Conservation (phyloP, 139 green algal species). For the Dunaliella sp. region DNA sequence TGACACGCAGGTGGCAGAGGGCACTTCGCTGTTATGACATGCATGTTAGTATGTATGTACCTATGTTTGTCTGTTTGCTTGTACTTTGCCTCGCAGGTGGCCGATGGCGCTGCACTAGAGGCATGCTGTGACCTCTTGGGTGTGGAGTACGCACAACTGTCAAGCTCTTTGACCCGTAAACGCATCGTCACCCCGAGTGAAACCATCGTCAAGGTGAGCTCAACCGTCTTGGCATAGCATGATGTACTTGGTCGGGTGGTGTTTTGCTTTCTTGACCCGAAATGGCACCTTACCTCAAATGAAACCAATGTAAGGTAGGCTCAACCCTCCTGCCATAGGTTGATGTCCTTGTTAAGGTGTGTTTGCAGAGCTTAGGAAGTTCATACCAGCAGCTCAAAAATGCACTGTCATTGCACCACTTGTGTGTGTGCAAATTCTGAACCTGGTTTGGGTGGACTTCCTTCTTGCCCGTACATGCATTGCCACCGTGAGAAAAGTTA, state of each 20-base stretch:
- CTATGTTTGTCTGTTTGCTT: no score
- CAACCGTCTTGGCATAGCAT: no score
- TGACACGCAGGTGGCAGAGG: neutral
- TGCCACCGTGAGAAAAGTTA: no score
- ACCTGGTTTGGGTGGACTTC: conserved; percentile 60
- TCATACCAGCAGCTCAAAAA: no score
- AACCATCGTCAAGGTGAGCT: conserved; percentile 24
- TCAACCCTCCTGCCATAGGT: no score
- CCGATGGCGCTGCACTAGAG: neutral
- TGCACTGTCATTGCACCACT: no score
- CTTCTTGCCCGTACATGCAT: conserved; percentile 69
- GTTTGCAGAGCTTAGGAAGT: no score
- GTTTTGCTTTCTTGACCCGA: no score
- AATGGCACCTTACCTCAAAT: no score
- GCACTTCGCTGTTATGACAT: neutral
- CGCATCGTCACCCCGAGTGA: conserved; percentile 29
- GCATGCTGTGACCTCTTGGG: conserved; percentile 52
- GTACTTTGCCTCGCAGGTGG: no score
- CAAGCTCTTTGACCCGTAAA: conserved; percentile 57
- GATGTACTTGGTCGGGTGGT: neutral
- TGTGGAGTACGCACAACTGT: conserved; percentile 43
- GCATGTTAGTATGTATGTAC: neutral
- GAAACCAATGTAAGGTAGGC: no score
- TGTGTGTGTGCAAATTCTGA: conserved; percentile 57
- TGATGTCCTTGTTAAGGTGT: no score